Conservation (phyloP, 1,284 basidiomycete genomes). For the Schizophyllum commune region DNA sequence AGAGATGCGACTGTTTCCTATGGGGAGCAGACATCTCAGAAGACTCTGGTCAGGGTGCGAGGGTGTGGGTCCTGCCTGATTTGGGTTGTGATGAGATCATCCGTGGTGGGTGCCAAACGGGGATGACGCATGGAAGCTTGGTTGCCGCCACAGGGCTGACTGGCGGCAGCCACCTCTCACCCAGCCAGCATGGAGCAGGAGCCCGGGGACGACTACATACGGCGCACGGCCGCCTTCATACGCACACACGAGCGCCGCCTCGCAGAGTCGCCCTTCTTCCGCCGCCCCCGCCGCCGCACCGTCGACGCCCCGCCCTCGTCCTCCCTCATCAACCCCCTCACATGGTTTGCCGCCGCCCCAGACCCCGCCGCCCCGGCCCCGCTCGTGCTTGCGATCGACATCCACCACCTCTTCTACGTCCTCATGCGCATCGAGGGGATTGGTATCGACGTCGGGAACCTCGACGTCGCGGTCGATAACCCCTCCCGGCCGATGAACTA, state of each 20-base stretch:
- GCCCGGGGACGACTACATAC: conserved; percentile 67
- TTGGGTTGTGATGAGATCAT: not conserved
- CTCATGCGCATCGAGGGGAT: conserved; percentile 81
- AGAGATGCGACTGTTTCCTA: no score
- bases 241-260: conserved; percentile 62
- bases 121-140: not conserved
- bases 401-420: conserved; percentile 82
- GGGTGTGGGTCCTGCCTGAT: not conserved
- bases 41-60: no score
- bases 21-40: no score
- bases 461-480: conserved; percentile 69
- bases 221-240: conserved; percentile 59
- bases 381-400: conserved; percentile 63
- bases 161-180: not conserved
- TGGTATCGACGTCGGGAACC: conserved; percentile 66
- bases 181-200: conserved; percentile 45
- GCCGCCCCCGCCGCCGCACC: conserved; percentile 41
- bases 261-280: conserved; percentile 41
- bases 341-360: conserved; percentile 46
- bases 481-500: conserved; percentile 72
- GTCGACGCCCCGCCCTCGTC: conserved; percentile 28
- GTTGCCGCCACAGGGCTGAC: not conserved
- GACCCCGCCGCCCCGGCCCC: conserved; percentile 30
- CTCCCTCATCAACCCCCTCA: conserved; percentile 50
- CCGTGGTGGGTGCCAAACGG: no score